Evolutionary conservation across 345 rosid species (phyloP), one percentile per base, ranked within the genome.

Genomic region (Cardiospermum halicacabum): DNA sequence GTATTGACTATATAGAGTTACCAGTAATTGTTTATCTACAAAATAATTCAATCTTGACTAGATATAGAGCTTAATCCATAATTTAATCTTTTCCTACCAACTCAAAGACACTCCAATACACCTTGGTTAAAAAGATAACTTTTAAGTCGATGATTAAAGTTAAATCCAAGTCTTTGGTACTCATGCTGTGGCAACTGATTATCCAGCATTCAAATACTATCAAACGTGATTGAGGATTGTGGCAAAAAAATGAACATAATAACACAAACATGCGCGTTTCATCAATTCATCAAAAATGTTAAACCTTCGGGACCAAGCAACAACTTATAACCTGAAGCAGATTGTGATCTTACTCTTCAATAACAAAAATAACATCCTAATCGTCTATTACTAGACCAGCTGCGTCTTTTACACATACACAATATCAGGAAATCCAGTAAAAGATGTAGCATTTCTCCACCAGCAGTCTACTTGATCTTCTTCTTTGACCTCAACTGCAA

Each of bases 401-500:
- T 26, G 47, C 45, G 48, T 25, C 3, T 1, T 40, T 21, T 16
- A 18, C 16, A 37, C 11, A 50, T 11, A 37, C 11, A 50, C 22
- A 39, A 42, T 43, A 64, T 19, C 42, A 26, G 43, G 28, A 24
- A 42, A 27, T 48, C 37, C 2, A 34, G 9, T 25, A 39, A 16
- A 11, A 66, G 10, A 36, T 37, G 64, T 21, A 50, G 61, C 32
- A 68, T 40, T 16, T 12, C 48, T 48, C 19, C 54, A 21, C 5
- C 7, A 32, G 2, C 6, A 5, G 19, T 76, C 75, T 76, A 83
- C 89, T 83, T 81, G 80, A 80, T 83, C 85, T 83, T 86, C 88
- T 86, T 83, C 86, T 86, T 86, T 15, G 89, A 80, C 91, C 98
- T 92, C 87, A 92, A 67, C 93, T 92, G 92, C 82, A 79, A 51